Base-by-base conservation (phyloP, 441 rosid genomes). In the Arabidopsis lyrata region DNA sequence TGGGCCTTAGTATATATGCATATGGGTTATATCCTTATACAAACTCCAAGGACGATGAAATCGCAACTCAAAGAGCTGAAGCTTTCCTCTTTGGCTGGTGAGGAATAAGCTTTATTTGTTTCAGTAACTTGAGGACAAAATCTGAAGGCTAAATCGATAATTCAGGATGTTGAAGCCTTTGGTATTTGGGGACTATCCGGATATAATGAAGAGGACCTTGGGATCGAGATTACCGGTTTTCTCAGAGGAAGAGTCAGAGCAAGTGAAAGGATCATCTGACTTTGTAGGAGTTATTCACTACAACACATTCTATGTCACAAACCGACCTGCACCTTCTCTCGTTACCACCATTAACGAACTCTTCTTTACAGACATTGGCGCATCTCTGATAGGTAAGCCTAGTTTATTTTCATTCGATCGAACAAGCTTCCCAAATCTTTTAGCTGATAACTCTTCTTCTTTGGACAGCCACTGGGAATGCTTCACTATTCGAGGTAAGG, bases 151-250 rank as follows among this genome's bases (percentile, higher is more conserved):
- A 42, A 13, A 24, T 27, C 44, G 31, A 36, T 34, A 16, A 31
- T 14, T 1, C 83, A 92, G 95, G 95, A 8, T 82, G 61, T 60
- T 76, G n/a, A 31, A 81, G 78, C 95, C 95, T 11, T 55, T 92
- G 80, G 77, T 83, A 9, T 81, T 54, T 72, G 97, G 98, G 58
- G 93, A 93, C 36, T 90, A 89, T 81, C 98, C 98, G 1, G 74
- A 70, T 12, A 52, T 15, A 47, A 86, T 87, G 91, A 90, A 84
- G 83, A 78, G 73, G 77, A 77, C 20, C 6, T 84, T 65, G 47
- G 93, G 93, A 42, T 16, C 78, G 5, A 88, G 93, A 56, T 80
- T 92, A 61, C 97, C 93, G 0, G 34, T 36, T 56, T 90, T 92
- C 74, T 80, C 90, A 6, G 11, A 69, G 2, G 64, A 59, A 6